A percentile compares a stretch with the other conserved stretches of the same genome.
These are phyloP conservation scores for Saprolegnia diclina DNA, from an alignment of 352 stramenopile genomes.

Conservation along the genomic window DNA sequence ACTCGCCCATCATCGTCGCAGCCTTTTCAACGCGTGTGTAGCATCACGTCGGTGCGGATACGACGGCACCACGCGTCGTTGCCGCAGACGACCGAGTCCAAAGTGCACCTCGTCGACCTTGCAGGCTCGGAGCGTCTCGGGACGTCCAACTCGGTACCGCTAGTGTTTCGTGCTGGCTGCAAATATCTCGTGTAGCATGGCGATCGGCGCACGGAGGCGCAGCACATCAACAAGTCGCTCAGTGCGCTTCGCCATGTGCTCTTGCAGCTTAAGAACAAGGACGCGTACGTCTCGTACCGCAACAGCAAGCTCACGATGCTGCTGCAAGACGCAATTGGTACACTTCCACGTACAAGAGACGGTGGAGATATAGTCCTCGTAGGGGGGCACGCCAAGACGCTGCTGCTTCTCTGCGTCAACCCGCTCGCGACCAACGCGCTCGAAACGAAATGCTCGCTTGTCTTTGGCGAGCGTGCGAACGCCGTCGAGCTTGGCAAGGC, in stretches of 20 bases:
- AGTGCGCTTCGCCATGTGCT: constrained; percentile 68
- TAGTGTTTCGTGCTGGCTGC: constrained; percentile 22
- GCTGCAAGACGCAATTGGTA: constrained; percentile 47
- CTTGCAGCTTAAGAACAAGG: constrained; percentile 54
- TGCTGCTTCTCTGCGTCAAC: constrained; percentile 27
- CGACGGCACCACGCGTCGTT: constrained; percentile 1
- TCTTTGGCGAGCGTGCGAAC: constrained; percentile 26
- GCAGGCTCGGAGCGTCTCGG: constrained; percentile 66
- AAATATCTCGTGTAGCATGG: neutral
- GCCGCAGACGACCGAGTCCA: constrained; percentile 12
- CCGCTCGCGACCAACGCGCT: neutral
- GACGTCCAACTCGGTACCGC: constrained; percentile 40
- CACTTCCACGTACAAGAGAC: neutral
- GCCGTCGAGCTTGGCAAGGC: constrained; percentile 25
- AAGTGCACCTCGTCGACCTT: constrained; percentile 53
- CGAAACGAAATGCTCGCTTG: constrained; percentile 26
- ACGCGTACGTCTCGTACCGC: constrained; percentile 77
- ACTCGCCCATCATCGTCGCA: neutral
- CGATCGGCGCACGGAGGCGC: constrained; percentile 39
- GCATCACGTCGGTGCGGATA: constrained; percentile 20
- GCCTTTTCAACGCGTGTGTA: neutral
- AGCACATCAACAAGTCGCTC: constrained; percentile 81
- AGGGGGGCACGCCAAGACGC: constrained; percentile 27
- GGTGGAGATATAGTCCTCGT: too few relatives aligned
- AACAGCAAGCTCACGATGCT: constrained; percentile 85